Evolutionary conservation across 1,139 yeast species (phyloP), one percentile per base, ranked within the genome.

Genomic region (Saccharomyces hybrid): DNA sequence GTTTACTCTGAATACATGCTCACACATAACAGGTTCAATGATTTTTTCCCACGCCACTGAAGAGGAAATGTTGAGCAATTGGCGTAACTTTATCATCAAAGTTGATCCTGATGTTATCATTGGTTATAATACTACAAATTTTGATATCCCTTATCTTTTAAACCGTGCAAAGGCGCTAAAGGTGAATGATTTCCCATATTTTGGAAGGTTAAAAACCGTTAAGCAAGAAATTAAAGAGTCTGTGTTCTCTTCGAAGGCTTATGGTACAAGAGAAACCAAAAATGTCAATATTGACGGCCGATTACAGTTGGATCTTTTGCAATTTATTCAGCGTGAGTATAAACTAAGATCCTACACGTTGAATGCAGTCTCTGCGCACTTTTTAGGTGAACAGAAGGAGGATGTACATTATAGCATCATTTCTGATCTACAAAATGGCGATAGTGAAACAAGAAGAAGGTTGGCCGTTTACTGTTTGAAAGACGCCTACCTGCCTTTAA

Each of bases 351-450:
- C 97, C 3, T 95, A 95, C 71, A 91, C 99, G 0, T 77, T 95
- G 70, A 95, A 95, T 70, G 88, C 98, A 0, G 99, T 95, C 0
- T 88, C 96, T 4, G 96, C 99, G 0, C 91, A 90, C 65, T 95
- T 95, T 68, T 71, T 95, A 62, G 90, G 88, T 31, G 99, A 95
- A 65, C 99, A 95, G 66, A 95, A 95, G 66, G 99, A 95, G 73
- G 99, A 95, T 69, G 99, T 95, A 8, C 99, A 91, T 59, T 97
- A 91, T 71, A 88, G 97, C 2, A 93, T 93, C 62, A 95, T 95
- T 70, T 88, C 99, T 0, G 96, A 89, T 58, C 77, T 95, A 56
- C 98, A 93, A 64, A 88, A 91, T 65, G 99, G 99, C 48, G 88
- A 82, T 42, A 79, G 87, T 23, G 99, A 93, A 65, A 88, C 98